These are phyloP conservation scores for Ceratocystis destructans DNA, from an alignment of 2,329 filamentous ascomycete genomes.

Conservation along the genomic window DNA sequence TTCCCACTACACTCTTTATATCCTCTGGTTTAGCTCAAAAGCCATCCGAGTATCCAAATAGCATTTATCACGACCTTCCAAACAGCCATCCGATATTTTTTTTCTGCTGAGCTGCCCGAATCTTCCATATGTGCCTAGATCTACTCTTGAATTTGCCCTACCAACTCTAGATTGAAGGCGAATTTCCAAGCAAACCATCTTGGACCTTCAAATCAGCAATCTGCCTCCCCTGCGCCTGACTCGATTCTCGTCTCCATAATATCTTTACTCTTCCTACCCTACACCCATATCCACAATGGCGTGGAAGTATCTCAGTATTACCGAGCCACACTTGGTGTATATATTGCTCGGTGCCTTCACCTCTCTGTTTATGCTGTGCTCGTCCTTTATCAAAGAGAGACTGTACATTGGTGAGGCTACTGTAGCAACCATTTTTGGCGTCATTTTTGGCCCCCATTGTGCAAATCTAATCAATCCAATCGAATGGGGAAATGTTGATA, in stretches of 20 bases:
- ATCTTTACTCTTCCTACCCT: not conserved
- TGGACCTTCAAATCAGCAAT: not conserved
- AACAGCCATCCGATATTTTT: not conserved
- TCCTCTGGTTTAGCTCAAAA: not conserved
- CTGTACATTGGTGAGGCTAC: conserved; percentile 98
- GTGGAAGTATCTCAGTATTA: conserved; percentile 72
- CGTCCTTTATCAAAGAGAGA: conserved; percentile 93
- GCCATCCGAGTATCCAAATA: not conserved
- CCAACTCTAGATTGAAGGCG: not conserved
- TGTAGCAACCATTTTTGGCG: conserved; percentile 73
- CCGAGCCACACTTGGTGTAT: conserved; percentile 93
- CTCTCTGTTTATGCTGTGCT: conserved; percentile 94
- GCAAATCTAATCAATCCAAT: conserved; percentile 65
- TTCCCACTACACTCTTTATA: not conserved
- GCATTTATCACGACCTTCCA: not conserved
- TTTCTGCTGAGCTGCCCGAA: not conserved
- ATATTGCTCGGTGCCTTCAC: conserved; percentile 97
- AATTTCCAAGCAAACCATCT: not conserved
- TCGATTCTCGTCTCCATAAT: not conserved
- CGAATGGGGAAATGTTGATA: conserved; percentile 70
- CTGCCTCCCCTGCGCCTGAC: not conserved
- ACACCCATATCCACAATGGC: conserved; percentile 39
- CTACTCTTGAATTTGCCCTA: not conserved
- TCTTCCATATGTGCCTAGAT: not conserved
- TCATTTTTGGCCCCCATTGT: conserved; percentile 78